A percentile compares a stretch with the other conserved stretches of the same genome.
Conservation (phyloP, 129 eudicot genomes). For the Arctium lappa region DNA sequence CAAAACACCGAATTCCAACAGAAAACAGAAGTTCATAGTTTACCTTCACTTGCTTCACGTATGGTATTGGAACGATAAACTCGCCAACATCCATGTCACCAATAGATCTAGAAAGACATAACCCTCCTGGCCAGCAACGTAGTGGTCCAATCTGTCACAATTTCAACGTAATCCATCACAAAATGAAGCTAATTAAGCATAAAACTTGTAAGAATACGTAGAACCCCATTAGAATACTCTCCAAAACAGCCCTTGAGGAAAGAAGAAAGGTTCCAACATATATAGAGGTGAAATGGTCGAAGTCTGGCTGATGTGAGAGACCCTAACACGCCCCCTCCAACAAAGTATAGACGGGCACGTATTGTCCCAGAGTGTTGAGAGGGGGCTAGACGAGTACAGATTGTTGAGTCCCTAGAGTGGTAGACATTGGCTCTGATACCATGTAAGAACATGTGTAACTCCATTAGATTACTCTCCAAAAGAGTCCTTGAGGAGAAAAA, state of each 20-base stretch:
- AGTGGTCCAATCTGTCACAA: constrained; percentile 75
- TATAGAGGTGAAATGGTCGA: too few species aligned
- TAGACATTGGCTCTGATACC: too few species aligned
- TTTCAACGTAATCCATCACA: constrained; percentile 13
- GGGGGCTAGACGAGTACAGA: too few species aligned
- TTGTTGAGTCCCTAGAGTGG: too few species aligned
- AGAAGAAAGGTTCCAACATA: neutral
- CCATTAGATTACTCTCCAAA: too few species aligned
- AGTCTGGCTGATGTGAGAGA: too few species aligned
- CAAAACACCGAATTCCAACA: neutral
- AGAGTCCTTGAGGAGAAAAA: too few species aligned
- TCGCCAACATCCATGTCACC: constrained; percentile 95
- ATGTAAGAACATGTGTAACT: too few species aligned
- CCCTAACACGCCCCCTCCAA: too few species aligned
- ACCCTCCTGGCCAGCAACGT: constrained; percentile 96
- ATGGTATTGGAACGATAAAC: constrained; percentile 79
- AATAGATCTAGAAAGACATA: constrained; percentile 88
- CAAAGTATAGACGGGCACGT: too few species aligned
- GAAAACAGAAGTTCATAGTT: neutral
- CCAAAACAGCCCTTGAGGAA: neutral
- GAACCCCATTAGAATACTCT: neutral
- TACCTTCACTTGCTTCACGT: constrained; percentile 91
- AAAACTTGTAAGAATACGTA: neutral
- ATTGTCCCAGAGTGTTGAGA: too few species aligned
- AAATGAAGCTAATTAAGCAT: neutral